Evolutionary conservation across 305 asterid genomes (phyloP), one percentile per base, ranked within the genome.

Genomic region (Plantago lanceolata): DNA sequence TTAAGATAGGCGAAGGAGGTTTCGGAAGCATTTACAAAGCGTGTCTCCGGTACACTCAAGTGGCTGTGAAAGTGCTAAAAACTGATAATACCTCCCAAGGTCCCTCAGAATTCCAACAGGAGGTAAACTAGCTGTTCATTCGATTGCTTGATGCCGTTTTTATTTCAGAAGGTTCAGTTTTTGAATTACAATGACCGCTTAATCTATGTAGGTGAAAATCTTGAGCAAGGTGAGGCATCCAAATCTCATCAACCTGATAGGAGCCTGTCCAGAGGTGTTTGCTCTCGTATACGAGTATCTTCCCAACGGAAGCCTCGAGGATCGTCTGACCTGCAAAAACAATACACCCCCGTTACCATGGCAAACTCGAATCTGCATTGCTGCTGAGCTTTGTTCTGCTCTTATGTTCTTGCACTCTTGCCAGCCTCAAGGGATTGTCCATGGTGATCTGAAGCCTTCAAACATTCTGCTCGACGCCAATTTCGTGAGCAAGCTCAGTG

Each of bases 171-270:
- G 40, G 40, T 0, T 33, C 11, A 33, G 40, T 33, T 7, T 33
- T 33, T 5, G 40, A 5, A 2, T 33, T 1, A 33, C 40, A 33
- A 7, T 33, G 40, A 7, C 40, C 8, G 1, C 9, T 6, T 33
- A 33, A 33, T 5, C 9, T 33, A 11, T 33, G 50, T 61, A 89
- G 98, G 97, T 92, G 47, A 79, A 78, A 66, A 78, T 85, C 59
- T 75, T 89, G 77, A 87, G 98, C 69, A 89, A 73, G 76, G 48
- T 92, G 84, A 78, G 96, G 91, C 98, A 92, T 79, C 98, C 95
- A 28, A 85, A 92, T 72, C 73, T 92, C 54, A 76, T 89, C 52
- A 87, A 88, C 37, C 83, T 92, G 55, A 77, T 92, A 64, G 98
- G 98, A 66, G 91, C 93, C 68, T 92, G 98, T 68, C 95, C 88